Percentiles rank a stretch among this genome's conserved stretches.
Conservation (phyloP, 2,329 filamentous ascomycete species). For the Neonectria magnoliae region DNA sequence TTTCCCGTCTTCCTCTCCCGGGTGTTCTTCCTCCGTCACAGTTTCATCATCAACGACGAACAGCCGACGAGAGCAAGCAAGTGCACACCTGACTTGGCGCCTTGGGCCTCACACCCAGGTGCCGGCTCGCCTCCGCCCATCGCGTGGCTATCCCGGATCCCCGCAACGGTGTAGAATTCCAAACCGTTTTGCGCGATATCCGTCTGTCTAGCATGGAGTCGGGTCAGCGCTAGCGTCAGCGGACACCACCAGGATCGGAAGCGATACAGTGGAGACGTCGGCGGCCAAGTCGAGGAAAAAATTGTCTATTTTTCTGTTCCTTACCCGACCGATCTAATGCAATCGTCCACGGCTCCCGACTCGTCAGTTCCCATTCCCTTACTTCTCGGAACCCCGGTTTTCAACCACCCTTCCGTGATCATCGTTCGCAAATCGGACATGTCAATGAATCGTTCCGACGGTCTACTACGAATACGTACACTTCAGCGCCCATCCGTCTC, state of each 20-base stretch:
- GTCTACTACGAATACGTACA: constrained; percentile 1
- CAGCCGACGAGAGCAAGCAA: not conserved
- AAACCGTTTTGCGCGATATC: constrained; percentile 20
- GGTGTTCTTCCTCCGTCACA: constrained; percentile 8
- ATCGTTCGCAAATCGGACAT: constrained; percentile 37
- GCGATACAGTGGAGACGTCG: constrained; percentile 31
- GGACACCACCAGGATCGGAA: constrained; percentile 37
- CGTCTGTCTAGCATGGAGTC: constrained; percentile 28
- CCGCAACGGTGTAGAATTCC: constrained; percentile 24
- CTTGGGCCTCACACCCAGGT: not conserved
- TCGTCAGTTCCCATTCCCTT: constrained; percentile 20
- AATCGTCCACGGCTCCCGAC: constrained; percentile 18
- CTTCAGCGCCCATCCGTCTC: constrained; percentile 9
- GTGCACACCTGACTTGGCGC: not conserved
- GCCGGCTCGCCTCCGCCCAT: constrained; percentile 6
- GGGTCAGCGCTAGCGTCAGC: constrained; percentile 33
- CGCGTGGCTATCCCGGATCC: constrained; percentile 4
- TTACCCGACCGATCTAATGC: constrained; percentile 39
- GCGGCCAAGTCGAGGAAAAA: constrained; percentile 28
- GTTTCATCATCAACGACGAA: constrained; percentile 17
- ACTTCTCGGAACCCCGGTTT: constrained; percentile 19
- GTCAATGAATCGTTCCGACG: constrained; percentile 20
- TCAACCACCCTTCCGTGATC: constrained; percentile 30
- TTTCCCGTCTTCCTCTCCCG: not conserved
- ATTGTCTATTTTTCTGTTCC: constrained; percentile 30